phyloP scores from a whole-genome alignment of 345 rosid species.

The Eucalyptus microcorys region DNA sequence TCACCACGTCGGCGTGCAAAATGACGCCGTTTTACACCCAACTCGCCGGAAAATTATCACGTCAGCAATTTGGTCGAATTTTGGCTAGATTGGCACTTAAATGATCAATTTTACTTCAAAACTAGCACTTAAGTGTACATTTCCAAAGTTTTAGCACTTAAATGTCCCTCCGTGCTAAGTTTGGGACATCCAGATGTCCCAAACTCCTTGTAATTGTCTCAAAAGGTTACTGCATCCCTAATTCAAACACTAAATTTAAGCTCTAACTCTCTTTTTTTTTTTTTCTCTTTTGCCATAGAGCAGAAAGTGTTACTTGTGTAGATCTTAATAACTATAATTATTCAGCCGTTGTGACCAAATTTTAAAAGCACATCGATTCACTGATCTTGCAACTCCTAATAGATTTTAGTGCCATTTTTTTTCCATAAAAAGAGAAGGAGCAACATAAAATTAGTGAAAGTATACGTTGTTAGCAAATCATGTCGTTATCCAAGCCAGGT shows the following conservation, averaged over 20 bases:
- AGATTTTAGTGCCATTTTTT: neutral
- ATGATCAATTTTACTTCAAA: too few relatives aligned
- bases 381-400: neutral
- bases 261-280: fast-evolving
- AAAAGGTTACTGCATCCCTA: neutral
- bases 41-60: too few relatives aligned
- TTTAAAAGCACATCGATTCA: neutral
- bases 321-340: neutral
- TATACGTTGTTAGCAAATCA: neutral
- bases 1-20: too few relatives aligned
- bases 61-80: too few relatives aligned
- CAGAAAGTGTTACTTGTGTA: neutral
- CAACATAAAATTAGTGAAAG: neutral
- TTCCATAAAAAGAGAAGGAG: neutral
- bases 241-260: neutral
- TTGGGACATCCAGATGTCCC: too few relatives aligned
- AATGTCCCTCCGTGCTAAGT: too few relatives aligned
- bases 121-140: too few relatives aligned
- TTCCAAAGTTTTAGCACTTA: too few relatives aligned
- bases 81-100: too few relatives aligned
- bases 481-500: neutral
- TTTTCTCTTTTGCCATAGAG: neutral
- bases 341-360: neutral
- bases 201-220: neutral
- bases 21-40: too few relatives aligned